Base-by-base conservation (phyloP, 2,329 filamentous ascomycete species). In the Aspergillus fructus region DNA sequence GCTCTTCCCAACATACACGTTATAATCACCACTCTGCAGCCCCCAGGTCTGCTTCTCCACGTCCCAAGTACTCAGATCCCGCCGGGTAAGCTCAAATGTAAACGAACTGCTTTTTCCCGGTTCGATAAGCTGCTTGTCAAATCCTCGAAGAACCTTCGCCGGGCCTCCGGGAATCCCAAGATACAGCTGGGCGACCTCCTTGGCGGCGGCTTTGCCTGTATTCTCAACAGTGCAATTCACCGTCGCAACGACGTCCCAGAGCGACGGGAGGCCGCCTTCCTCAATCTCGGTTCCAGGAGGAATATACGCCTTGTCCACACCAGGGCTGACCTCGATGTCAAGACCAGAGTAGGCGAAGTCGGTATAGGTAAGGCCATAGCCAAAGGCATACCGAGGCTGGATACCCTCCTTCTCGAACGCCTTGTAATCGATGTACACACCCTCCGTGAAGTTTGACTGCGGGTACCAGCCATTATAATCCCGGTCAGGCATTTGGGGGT, bases 171-270 rank as follows among this genome's bases (percentile, higher is more conserved):
- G 46, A 66, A 81, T 75, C 1, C 66, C 66, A 17, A 86, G 68
- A 64, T 86, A 86, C 3, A 87, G 72, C 69, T 87, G 84, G 4
- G 81, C 74, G 1, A 86, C 80, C 11, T 80, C 76, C 1, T 78
- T 76, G 11, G 82, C 83, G 23, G 70, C 66, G 1, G 76, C 63
- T 0, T 62, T 53, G 19, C 84, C 84, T 81, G 77, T 61, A 40
- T 48, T 50, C 9, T 21, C 19, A 11, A 33, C 43, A 4, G 39
- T 46, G 7, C 43, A 40, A 17, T 30, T 12, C 2, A 49, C 47
- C 13, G 17, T 37, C 11, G 47, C 47, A 19, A 49, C 42, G 13
- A 24, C 21, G 42, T 45, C 42, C 42, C 42, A 45, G 19, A 45
- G 7, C 19, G 15, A 30, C 27, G 27, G 27, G 27, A 30, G 27